Conservation (phyloP, 1,284 basidiomycete genomes). For the Anthracocystis setariae region DNA sequence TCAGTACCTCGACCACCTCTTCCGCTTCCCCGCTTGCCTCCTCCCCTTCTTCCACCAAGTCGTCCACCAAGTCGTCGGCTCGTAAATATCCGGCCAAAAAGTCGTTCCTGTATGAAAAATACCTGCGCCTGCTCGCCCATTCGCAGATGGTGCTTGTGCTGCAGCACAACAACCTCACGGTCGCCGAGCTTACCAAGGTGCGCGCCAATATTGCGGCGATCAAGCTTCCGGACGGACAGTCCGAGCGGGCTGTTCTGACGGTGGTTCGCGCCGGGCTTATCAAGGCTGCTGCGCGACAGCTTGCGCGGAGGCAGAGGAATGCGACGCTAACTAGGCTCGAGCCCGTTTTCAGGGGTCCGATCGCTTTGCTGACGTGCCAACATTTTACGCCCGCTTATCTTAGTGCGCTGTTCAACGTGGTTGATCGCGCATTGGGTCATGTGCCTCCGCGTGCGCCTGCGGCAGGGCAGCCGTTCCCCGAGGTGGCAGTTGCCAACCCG, state of each 20-base stretch:
- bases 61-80: not conserved
- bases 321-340: slow-evolving; percentile 26
- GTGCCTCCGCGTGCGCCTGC: slow-evolving; percentile 33
- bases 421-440: slow-evolving; percentile 54
- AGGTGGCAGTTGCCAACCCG: slow-evolving; percentile 45
- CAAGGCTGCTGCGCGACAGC: slow-evolving; percentile 29
- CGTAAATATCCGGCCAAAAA: slow-evolving; percentile 51
- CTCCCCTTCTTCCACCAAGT: slow-evolving; percentile 10
- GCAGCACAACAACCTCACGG: slow-evolving; percentile 60
- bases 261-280: slow-evolving; percentile 54
- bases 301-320: slow-evolving; percentile 11
- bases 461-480: slow-evolving; percentile 11
- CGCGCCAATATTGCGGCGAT: slow-evolving; percentile 51
- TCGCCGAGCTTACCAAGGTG: slow-evolving; percentile 52
- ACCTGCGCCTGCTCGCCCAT: slow-evolving; percentile 50
- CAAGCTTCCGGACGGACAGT: slow-evolving; percentile 38
- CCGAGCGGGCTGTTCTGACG: slow-evolving; percentile 39
- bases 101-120: slow-evolving; percentile 56
- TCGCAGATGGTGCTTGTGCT: slow-evolving; percentile 54
- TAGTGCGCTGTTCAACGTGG: slow-evolving; percentile 50
- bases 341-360: slow-evolving; percentile 53
- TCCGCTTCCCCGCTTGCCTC: slow-evolving; percentile 13
- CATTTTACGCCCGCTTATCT: slow-evolving; percentile 54
- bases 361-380: slow-evolving; percentile 59
- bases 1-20: slow-evolving; percentile 29